Base-by-base conservation (phyloP, 768 basidiomycete genomes). In the Tulasnella sp. region DNA sequence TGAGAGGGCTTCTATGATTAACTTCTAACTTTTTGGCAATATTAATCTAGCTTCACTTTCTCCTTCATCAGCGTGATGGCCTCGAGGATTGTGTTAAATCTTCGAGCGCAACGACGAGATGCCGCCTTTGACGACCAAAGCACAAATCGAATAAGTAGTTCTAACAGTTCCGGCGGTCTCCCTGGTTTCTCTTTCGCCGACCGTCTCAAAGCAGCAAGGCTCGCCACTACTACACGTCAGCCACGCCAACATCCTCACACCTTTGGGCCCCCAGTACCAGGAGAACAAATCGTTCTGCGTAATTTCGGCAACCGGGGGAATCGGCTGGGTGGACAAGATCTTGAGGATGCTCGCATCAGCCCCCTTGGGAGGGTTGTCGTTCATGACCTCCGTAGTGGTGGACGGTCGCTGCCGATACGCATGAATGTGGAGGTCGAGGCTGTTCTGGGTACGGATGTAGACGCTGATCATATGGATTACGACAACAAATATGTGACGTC, bases 51-150 rank as follows among this genome's bases (percentile, higher is more conserved):
- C 27, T 53, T 53, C 13, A 38, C 51, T 1, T 53, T 53, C n/a
- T 30, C 30, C 4, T 21, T 53, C 4, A 30, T 53, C 21, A 38
- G 21, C 10, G 51, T 53, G 27, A 34, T 53, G 51, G 30, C 51
- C 21, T 53, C 51, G 30, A 26, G 51, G 11, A 53, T 53, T 30
- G 51, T 53, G 5, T 38, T 53, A 21, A 53, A 53, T 11, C 51
- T 53, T 17, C 51, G 51, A 15, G 23, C 51, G 17, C 11, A 23
- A 9, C 5, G 51, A 15, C 51, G 47, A 48, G 47, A 48, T 5
- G n/a, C 7, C 11, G 47, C 5, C 19, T 5, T 7, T 7, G 7
- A n/a, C 27, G 47, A 5, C n/a, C 47, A n/a, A n/a, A 5, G 5
- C 34, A 38, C 34, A 38, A 15, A 15, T 38, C 5, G 7, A 15